A percentile compares a stretch with the other conserved stretches of the same genome.
phyloP scores from a whole-genome alignment of 768 basidiomycete genomes.

The Lactarius evosmus region DNA sequence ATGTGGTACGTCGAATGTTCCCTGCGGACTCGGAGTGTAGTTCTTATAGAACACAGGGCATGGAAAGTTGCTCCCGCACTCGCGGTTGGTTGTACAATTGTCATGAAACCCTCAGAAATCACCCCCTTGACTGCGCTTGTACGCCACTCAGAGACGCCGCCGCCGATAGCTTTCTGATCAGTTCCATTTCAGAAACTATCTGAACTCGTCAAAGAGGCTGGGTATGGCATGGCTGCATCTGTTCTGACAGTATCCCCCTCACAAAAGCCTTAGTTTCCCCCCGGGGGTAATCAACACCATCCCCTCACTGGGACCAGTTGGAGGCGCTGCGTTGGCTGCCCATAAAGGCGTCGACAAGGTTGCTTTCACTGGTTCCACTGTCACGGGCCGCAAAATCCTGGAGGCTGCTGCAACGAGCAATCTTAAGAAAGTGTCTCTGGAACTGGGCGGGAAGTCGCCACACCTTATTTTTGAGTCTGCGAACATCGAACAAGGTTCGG shows the following conservation, averaged over 20 bases:
- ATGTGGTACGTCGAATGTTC: constrained; percentile 56
- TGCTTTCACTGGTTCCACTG: constrained; percentile 91
- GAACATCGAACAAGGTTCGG: constrained; percentile 77
- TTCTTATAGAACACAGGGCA: constrained; percentile 42
- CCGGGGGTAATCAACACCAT: constrained; percentile 89
- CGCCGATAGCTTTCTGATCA: constrained; percentile 18
- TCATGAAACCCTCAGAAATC: constrained; percentile 92
- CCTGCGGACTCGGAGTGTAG: not conserved
- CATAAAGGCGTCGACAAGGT: constrained; percentile 91
- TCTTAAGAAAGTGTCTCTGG: constrained; percentile 93
- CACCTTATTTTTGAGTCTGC: constrained; percentile 89
- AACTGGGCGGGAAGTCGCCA: constrained; percentile 92
- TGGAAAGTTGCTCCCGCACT: constrained; percentile 96
- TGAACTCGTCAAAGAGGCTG: constrained; percentile 78
- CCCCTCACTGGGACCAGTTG: constrained; percentile 75
- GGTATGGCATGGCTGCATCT: constrained; percentile 43
- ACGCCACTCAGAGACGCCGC: constrained; percentile 28
- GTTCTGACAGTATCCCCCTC: constrained; percentile 4
- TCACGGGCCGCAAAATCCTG: constrained; percentile 87
- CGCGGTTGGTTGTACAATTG: constrained; percentile 86
- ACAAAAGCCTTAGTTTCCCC: constrained; percentile 59
- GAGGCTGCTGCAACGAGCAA: constrained; percentile 91
- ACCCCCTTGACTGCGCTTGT: constrained; percentile 83
- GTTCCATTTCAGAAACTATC: constrained; percentile 61
- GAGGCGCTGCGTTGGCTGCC: constrained; percentile 78